phyloP scores from a whole-genome alignment of 768 basidiomycete genomes.

The Russula virescens region DNA sequence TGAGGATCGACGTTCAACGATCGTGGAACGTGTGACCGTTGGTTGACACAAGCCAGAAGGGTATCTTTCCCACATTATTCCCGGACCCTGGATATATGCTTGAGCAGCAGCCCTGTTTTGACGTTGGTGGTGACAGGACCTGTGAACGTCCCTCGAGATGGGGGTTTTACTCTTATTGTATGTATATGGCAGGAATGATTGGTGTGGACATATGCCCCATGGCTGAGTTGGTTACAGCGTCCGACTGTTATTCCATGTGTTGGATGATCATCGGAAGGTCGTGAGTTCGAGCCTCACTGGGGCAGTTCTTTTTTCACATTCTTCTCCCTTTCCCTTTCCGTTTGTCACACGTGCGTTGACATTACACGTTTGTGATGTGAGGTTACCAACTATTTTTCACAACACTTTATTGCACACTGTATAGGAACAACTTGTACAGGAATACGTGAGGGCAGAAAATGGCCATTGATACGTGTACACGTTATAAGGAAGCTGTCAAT shows the following conservation, averaged over 20 bases:
- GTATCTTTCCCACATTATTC: no score
- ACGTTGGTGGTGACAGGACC: no score
- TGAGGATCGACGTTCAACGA: no score
- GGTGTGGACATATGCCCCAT: slow-evolving; percentile 44
- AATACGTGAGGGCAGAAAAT: slow-evolving; percentile 12
- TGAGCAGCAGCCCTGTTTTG: no score
- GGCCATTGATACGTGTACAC: slow-evolving; percentile 18
- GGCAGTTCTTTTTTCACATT: slow-evolving; percentile 34
- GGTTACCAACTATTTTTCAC: neutral
- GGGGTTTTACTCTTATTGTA: no score
- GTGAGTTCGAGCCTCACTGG: slow-evolving; percentile 66
- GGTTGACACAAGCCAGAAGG: no score
- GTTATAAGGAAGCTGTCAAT: slow-evolving; percentile 8
- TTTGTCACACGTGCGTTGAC: no score
- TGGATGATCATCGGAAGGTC: slow-evolving; percentile 50
- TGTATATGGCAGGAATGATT: no score
- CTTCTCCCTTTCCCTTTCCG: neutral
- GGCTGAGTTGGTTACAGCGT: slow-evolving; percentile 77
- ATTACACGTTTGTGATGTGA: neutral
- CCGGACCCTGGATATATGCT: no score
- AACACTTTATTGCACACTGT: slow-evolving; percentile 21
- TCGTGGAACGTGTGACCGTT: no score
- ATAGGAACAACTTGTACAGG: slow-evolving; percentile 19
- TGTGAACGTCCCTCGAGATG: no score
- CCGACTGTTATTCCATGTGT: slow-evolving; percentile 52